Conservation (phyloP, 2,329 filamentous ascomycete genomes). For the Colletotrichum nymphaeae region DNA sequence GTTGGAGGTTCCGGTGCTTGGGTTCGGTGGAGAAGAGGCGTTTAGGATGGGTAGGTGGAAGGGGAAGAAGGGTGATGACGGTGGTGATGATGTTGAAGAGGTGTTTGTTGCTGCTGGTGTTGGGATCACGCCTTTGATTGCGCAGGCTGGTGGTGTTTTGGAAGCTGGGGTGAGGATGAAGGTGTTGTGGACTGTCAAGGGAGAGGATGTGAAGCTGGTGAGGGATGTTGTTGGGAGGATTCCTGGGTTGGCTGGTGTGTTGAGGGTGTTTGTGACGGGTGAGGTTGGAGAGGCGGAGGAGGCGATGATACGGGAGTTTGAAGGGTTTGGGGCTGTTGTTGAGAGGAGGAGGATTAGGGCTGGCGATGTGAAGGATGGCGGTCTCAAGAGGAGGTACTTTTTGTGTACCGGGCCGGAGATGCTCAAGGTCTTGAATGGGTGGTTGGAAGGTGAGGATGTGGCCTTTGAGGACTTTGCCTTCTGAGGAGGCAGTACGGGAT, state of each 20-base stretch:
- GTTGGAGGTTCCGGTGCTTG: conserved; percentile 75
- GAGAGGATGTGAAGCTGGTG: conserved; percentile 72
- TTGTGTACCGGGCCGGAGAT: conserved; percentile 59
- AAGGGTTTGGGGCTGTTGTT: conserved; percentile 48
- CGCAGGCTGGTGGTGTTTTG: conserved; percentile 68
- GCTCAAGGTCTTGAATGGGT: conserved; percentile 55
- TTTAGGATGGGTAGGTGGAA: conserved; percentile 46
- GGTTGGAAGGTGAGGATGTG: conserved; percentile 66
- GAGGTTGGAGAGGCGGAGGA: conserved; percentile 41
- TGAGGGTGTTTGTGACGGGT: conserved; percentile 75
- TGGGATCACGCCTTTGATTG: conserved; percentile 85
- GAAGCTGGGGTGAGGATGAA: conserved; percentile 51
- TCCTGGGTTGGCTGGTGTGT: conserved; percentile 60
- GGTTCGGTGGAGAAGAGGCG: conserved; percentile 73
- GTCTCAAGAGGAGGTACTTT: conserved; percentile 62
- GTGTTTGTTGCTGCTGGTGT: conserved; percentile 83
- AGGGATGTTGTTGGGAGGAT: conserved; percentile 66
- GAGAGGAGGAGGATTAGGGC: conserved; percentile 51
- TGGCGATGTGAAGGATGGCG: conserved; percentile 51
- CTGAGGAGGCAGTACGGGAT: conserved; percentile 41
- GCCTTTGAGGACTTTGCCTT: conserved; percentile 72
- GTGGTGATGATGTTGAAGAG: conserved; percentile 41
- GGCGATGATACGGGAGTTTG: conserved; percentile 48
- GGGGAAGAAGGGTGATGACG: conserved; percentile 7
- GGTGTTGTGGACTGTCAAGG: conserved; percentile 76